phyloP scores from a whole-genome alignment of 805 yeast genomes.

The Candida anglica region DNA sequence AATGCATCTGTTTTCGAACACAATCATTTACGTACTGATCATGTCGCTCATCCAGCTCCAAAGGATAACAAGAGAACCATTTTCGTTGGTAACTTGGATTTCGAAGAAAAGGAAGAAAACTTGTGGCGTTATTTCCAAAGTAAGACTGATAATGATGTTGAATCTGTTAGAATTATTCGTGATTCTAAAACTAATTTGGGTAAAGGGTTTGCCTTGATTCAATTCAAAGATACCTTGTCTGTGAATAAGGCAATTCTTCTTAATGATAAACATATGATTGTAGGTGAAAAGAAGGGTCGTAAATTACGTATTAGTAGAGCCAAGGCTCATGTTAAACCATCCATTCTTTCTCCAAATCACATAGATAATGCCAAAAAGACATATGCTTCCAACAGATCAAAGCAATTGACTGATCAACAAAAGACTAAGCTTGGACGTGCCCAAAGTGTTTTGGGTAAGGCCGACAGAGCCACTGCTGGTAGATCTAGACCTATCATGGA shows the following conservation, averaged over 20 bases:
- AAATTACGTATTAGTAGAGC: constrained; percentile 72
- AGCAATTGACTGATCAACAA: constrained; percentile 56
- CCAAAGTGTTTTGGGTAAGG: constrained; percentile 66
- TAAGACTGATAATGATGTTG: constrained; percentile 51
- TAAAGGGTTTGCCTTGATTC: constrained; percentile 96
- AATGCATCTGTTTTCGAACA: constrained; percentile 68
- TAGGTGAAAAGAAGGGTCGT: constrained; percentile 43
- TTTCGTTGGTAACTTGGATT: constrained; percentile 91
- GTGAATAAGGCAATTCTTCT: constrained; percentile 80
- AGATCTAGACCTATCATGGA: constrained; percentile 45
- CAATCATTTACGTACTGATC: constrained; percentile 86
- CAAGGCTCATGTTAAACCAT: constrained; percentile 37
- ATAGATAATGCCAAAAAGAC: constrained; percentile 28
- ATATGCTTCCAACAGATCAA: constrained; percentile 16
- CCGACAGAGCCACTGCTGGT: constrained; percentile 72
- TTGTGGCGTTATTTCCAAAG: constrained; percentile 75
- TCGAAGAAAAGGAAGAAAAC: constrained; percentile 87
- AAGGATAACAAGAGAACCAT: constrained; percentile 81
- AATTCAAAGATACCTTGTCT: constrained; percentile 66
- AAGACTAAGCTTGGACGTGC: constrained; percentile 81
- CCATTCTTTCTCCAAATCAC: constrained; percentile 41
- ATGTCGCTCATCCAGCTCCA: constrained; percentile 85
- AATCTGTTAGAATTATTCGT: constrained; percentile 84
- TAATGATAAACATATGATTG: constrained; percentile 63
- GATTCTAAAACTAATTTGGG: constrained; percentile 94